These are phyloP conservation scores for Fusarium sp. DNA, from an alignment of 2,329 filamentous ascomycete species.

Conservation along the genomic window DNA sequence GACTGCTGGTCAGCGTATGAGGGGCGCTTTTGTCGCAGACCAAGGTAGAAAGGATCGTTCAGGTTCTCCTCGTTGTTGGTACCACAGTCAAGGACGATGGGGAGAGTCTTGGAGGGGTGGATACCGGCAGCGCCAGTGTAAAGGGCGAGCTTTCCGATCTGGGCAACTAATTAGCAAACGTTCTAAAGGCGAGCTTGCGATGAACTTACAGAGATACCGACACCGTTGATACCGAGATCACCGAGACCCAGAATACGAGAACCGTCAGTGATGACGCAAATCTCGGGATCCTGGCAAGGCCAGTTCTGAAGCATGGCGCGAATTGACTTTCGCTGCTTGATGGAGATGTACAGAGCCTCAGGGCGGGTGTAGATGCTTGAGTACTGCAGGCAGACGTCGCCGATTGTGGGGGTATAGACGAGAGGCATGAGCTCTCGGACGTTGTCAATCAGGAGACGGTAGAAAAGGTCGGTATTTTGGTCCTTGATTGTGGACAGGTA, in stretches of 20 bases:
- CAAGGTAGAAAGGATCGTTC: constrained; percentile 85
- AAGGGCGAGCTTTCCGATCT: constrained; percentile 92
- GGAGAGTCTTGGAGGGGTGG: constrained; percentile 85
- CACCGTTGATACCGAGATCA: constrained; percentile 95
- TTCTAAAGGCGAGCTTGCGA: not conserved
- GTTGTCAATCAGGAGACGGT: constrained; percentile 83
- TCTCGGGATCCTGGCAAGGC: constrained; percentile 90
- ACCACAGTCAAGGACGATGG: constrained; percentile 76
- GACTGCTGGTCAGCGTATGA: constrained; percentile 83
- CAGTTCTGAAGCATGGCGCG: constrained; percentile 91
- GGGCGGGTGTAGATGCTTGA: constrained; percentile 95
- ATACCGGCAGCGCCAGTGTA: constrained; percentile 98
- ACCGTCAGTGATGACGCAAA: constrained; percentile 96
- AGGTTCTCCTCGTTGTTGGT: constrained; percentile 76
- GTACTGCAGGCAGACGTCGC: constrained; percentile 96
- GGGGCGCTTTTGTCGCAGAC: constrained; percentile 86
- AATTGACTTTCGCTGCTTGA: constrained; percentile 92
- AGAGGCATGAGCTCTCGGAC: constrained; percentile 83
- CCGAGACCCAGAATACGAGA: constrained; percentile 93
- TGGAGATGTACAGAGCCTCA: constrained; percentile 96
- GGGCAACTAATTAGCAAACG: constrained; percentile 38
- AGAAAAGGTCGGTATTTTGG: constrained; percentile 85
- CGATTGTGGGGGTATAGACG: constrained; percentile 91
- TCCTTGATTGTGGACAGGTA: constrained; percentile 83
- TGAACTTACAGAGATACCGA: constrained; percentile 87